These are phyloP conservation scores for Astragalus membranaceus DNA, from an alignment of 306 rosid species.

Conservation along the genomic window DNA sequence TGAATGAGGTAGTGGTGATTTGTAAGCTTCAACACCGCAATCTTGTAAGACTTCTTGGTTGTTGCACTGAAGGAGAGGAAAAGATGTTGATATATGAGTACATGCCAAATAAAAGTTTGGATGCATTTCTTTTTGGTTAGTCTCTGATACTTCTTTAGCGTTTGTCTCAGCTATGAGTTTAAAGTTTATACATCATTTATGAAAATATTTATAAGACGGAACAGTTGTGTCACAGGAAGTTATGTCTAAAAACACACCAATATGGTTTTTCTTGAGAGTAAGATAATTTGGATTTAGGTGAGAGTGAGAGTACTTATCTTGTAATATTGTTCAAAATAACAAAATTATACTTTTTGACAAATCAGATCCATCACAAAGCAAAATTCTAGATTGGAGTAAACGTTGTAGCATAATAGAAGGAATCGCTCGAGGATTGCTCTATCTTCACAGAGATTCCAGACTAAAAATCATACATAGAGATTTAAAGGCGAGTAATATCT, in stretches of 20 bases:
- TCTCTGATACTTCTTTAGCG: background rate
- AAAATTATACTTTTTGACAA: background rate
- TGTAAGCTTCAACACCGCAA: conserved; percentile 15
- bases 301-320: background rate
- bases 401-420: conserved; percentile 11
- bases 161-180: background rate
- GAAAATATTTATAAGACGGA: background rate
- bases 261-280: background rate
- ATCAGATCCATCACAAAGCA: background rate
- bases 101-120: conserved; percentile 34
- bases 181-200: background rate
- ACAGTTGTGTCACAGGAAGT: no score
- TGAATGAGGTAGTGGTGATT: background rate
- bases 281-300: background rate
- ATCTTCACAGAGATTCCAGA: conserved; percentile 22
- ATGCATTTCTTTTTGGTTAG: conserved; percentile 23
- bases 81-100: conserved; percentile 33
- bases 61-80: conserved; percentile 25
- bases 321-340: background rate
- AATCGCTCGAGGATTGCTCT: conserved; percentile 15
- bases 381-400: conserved; percentile 15
- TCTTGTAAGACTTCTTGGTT: conserved; percentile 31
- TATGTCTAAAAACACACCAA: background rate
- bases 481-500: conserved; percentile 21
- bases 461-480: conserved; percentile 15